Evolutionary conservation across 2,329 filamentous ascomycete species (phyloP).

Genomic region (Cadophora gregata): DNA sequence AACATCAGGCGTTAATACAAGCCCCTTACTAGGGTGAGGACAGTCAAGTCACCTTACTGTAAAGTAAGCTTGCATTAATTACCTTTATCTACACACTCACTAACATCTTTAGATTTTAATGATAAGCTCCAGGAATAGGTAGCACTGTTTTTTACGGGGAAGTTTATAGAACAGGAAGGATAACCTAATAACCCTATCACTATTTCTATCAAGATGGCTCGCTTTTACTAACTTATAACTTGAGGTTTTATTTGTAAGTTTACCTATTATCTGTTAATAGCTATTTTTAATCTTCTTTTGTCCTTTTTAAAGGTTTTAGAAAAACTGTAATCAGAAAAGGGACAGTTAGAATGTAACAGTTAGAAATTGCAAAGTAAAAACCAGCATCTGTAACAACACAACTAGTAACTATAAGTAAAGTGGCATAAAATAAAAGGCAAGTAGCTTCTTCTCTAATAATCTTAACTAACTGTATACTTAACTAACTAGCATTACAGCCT

Average conservation of each 20-base stretch:
- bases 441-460: constrained; percentile 5
- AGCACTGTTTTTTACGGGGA: constrained; percentile 7
- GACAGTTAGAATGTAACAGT: background rate
- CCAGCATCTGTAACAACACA: constrained; percentile 2
- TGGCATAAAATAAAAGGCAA: constrained; percentile 8
- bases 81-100: background rate
- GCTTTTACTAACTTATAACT: constrained; percentile 11
- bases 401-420: background rate
- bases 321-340: constrained; percentile 4
- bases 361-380: constrained; percentile 3
- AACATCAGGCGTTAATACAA: constrained; percentile 12
- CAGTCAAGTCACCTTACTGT: constrained; percentile 4
- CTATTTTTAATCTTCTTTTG: constrained; percentile 9
- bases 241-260: constrained; percentile 7
- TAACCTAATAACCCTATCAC: constrained; percentile 3
- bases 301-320: background rate
- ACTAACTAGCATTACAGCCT: constrained; percentile 5
- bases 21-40: constrained; percentile 13
- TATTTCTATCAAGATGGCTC: constrained; percentile 11
- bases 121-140: constrained; percentile 13
- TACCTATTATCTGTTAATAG: constrained; percentile 3
- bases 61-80: constrained; percentile 4
- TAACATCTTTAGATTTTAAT: constrained; percentile 10
- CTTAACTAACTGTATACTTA: background rate
- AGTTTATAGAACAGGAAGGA: constrained; percentile 6